Percentiles rank a stretch among this genome's conserved stretches.
These are phyloP conservation scores for Cocos nucifera DNA, from an alignment of 176 grass and related monocot species.

Conservation along the genomic window DNA sequence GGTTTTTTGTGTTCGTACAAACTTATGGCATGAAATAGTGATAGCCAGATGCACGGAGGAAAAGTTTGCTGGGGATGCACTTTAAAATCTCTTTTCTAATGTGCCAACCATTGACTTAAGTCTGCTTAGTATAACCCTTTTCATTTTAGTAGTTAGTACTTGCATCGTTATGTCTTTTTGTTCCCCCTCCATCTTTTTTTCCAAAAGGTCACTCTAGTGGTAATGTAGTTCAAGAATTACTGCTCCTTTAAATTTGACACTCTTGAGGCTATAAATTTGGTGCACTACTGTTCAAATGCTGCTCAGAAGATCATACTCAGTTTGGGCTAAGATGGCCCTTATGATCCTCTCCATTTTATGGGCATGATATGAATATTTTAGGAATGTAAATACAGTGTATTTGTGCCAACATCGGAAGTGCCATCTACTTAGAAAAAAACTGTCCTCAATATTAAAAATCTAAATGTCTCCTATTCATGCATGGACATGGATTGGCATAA, in stretches of 20 bases:
- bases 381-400: constrained; percentile 27
- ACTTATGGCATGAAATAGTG: constrained; percentile 3
- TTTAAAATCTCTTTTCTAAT: constrained; percentile 23
- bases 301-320: constrained; percentile 13
- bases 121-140: background rate
- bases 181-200: background rate
- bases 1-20: constrained; percentile 6
- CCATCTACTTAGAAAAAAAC: background rate
- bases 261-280: constrained; percentile 22
- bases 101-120: background rate
- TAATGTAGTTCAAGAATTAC: constrained; percentile 6
- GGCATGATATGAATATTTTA: constrained; percentile 5
- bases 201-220: background rate
- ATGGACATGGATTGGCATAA: too few species aligned
- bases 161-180: background rate
- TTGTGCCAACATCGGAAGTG: constrained; percentile 9
- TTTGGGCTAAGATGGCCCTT: constrained; percentile 18
- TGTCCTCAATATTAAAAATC: too few species aligned
- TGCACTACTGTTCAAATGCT: constrained; percentile 21
- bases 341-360: background rate
- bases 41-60: constrained; percentile 12
- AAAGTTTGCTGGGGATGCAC: constrained; percentile 19
- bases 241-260: constrained; percentile 4
- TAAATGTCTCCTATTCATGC: too few species aligned
- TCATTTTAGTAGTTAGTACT: background rate